phyloP scores from a whole-genome alignment of 768 basidiomycete genomes.

The Lactifluus subvellereus region DNA sequence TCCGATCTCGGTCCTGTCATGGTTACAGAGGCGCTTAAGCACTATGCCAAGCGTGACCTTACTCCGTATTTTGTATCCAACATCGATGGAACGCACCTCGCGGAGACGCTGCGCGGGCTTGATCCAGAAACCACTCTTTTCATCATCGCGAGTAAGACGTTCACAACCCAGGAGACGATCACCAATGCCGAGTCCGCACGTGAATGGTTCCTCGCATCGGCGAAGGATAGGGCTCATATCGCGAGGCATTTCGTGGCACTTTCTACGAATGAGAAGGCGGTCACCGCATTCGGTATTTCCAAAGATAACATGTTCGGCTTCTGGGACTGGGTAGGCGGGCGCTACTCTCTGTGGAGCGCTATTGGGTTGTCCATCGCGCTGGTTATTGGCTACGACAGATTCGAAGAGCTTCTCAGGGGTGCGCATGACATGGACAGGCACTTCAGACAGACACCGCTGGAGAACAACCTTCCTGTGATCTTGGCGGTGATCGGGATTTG shows the following conservation, averaged over 20 bases:
- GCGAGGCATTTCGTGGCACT: slow-evolving; percentile 99
- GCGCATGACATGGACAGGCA: slow-evolving; percentile 98
- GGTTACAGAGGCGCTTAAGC: slow-evolving; percentile 96
- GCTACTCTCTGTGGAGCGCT: slow-evolving; percentile 97
- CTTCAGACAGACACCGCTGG: slow-evolving; percentile 82
- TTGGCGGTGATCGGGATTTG: slow-evolving; percentile 88
- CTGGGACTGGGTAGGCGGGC: slow-evolving; percentile 99
- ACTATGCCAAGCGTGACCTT: slow-evolving; percentile 86
- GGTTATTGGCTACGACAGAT: slow-evolving; percentile 91
- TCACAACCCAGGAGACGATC: slow-evolving; percentile 99
- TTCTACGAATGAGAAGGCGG: slow-evolving; percentile 92
- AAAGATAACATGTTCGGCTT: slow-evolving; percentile 97
- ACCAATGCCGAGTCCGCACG: slow-evolving; percentile 94
- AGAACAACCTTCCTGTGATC: slow-evolving; percentile 88
- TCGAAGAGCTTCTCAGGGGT: slow-evolving; percentile 81
- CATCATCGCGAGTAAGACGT: slow-evolving; percentile 98
- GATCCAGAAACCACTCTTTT: slow-evolving; percentile 92
- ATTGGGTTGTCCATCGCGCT: slow-evolving; percentile 94
- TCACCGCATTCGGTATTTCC: slow-evolving; percentile 89
- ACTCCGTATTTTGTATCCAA: slow-evolving; percentile 90
- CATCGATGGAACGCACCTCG: slow-evolving; percentile 96
- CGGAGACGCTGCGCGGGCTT: slow-evolving; percentile 75
- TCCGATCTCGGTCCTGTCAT: slow-evolving; percentile 98
- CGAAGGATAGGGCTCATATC: slow-evolving; percentile 85
- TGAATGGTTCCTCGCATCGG: slow-evolving; percentile 85